These are phyloP conservation scores for Aspergillus terreus DNA, from an alignment of 2,329 filamentous ascomycete genomes.

Conservation along the genomic window DNA sequence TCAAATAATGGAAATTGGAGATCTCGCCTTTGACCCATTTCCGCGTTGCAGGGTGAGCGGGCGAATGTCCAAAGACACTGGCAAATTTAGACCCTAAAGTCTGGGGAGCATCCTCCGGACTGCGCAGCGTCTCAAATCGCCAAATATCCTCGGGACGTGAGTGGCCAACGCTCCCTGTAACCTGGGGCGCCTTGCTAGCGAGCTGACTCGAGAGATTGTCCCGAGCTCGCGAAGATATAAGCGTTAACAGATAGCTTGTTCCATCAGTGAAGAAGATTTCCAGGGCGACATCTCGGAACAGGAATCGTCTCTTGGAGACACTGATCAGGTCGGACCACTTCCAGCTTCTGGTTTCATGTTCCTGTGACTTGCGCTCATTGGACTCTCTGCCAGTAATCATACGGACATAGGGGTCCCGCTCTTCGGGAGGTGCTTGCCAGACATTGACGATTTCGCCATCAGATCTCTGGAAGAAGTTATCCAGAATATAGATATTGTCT, in stretches of 20 bases:
- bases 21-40: conserved; percentile 93
- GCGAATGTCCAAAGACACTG: conserved; percentile 80
- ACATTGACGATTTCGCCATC: conserved; percentile 97
- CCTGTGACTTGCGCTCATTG: conserved; percentile 54
- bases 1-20: conserved; percentile 97
- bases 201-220: conserved; percentile 80
- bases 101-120: conserved; percentile 60
- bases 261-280: conserved; percentile 98
- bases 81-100: conserved; percentile 83
- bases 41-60: conserved; percentile 78
- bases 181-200: conserved; percentile 73
- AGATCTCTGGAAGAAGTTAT: conserved; percentile 91
- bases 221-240: conserved; percentile 67
- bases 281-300: conserved; percentile 94
- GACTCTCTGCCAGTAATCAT: conserved; percentile 80
- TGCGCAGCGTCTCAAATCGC: conserved; percentile 81
- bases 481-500: conserved; percentile 86
- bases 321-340: conserved; percentile 92
- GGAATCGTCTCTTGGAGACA: conserved; percentile 89
- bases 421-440: conserved; percentile 86
- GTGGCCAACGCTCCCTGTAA: conserved; percentile 64
- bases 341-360: conserved; percentile 87
- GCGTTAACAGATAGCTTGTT: conserved; percentile 86
- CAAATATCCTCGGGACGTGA: conserved; percentile 83
- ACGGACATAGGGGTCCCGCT: conserved; percentile 91